Evolutionary conservation across 2,329 filamentous ascomycete genomes (phyloP).

Genomic region (Alternaria sp.): DNA sequence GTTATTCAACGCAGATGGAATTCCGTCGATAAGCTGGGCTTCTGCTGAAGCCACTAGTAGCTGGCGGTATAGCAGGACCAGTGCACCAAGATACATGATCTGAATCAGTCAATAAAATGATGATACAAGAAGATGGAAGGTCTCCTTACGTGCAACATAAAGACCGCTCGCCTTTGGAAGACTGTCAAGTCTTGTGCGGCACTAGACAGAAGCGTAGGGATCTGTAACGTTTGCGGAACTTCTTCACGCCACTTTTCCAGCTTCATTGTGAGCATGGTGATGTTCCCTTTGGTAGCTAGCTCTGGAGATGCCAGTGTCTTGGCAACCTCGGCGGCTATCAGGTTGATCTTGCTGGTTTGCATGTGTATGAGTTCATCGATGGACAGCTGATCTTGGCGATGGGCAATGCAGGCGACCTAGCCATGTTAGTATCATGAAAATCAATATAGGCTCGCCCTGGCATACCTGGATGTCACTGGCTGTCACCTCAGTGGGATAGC

Average conservation of each 20-base stretch:
- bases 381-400: conserved; percentile 16
- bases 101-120: conserved; percentile 9
- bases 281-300: conserved; percentile 36
- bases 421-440: conserved; percentile 16
- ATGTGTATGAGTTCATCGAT: conserved; percentile 43
- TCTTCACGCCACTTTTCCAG: conserved; percentile 44
- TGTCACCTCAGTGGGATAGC: conserved; percentile 43
- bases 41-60: conserved; percentile 43
- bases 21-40: conserved; percentile 35
- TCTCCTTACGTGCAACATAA: conserved; percentile 46
- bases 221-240: conserved; percentile 41
- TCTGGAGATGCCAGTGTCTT: conserved; percentile 42
- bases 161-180: conserved; percentile 43
- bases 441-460: background rate
- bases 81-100: conserved; percentile 49
- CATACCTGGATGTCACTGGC: conserved; percentile 37
- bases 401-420: conserved; percentile 31
- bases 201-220: conserved; percentile 36
- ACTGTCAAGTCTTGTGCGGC: conserved; percentile 32
- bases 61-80: conserved; percentile 46
- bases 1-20: conserved; percentile 30
- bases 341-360: conserved; percentile 45
- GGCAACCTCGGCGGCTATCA: conserved; percentile 46
- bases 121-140: background rate
- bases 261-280: conserved; percentile 37